Conservation (phyloP, 345 rosid genomes). For the Physaria fendleri region DNA sequence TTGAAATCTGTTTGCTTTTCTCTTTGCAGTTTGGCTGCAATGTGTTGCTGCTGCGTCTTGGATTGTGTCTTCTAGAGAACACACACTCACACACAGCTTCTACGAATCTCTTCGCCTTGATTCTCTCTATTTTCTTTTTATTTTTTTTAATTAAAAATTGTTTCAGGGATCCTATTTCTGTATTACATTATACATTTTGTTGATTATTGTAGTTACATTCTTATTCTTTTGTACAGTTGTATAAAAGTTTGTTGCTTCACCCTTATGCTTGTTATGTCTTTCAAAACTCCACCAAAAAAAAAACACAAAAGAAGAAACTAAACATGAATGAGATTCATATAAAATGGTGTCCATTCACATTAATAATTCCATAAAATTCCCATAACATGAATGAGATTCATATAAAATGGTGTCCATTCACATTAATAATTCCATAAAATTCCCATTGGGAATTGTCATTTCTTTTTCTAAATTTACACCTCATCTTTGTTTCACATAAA, state of each 20-base stretch:
- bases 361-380: neutral
- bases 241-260: neutral
- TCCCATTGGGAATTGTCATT: neutral
- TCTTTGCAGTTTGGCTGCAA: conserved; percentile 17
- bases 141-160: neutral
- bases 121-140: neutral
- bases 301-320: too few relatives aligned
- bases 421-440: neutral
- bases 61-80: conserved; percentile 17
- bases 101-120: neutral
- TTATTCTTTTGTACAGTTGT: neutral
- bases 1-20: neutral
- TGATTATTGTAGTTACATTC: neutral
- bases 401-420: neutral
- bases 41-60: conserved; percentile 22
- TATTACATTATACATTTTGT: neutral
- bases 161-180: neutral
- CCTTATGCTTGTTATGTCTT: neutral
- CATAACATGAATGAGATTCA: neutral
- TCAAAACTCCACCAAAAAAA: too few relatives aligned
- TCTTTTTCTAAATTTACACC: neutral
- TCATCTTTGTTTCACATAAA: neutral
- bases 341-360: neutral
- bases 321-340: neutral
- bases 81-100: neutral